Percentiles rank a stretch among this genome's conserved stretches.
These are phyloP conservation scores for Chaetothyriales sp. DNA, from an alignment of 2,329 filamentous ascomycete genomes.

Conservation along the genomic window DNA sequence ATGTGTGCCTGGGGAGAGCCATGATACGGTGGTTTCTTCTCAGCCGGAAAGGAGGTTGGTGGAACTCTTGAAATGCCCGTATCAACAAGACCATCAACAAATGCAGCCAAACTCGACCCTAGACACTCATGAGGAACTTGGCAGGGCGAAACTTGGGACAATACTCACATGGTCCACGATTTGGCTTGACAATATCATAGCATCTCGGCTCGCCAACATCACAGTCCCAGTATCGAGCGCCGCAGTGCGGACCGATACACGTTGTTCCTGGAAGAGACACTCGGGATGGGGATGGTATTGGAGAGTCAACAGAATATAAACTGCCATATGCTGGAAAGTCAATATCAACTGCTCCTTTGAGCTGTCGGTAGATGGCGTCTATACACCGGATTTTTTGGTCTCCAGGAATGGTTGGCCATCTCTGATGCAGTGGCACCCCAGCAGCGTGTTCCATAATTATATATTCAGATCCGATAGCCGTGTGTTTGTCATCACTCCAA, in stretches of 20 bases:
- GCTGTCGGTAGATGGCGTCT: conserved; percentile 11
- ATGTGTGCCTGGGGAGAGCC: not conserved
- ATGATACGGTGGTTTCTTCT: not conserved
- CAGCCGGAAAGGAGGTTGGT: not conserved
- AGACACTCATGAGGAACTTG: not conserved
- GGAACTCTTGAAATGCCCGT: not conserved
- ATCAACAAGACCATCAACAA: not conserved
- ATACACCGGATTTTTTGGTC: conserved; percentile 18
- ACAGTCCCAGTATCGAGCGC: not conserved
- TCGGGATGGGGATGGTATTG: not conserved
- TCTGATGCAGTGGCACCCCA: conserved; percentile 22
- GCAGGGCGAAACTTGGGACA: not conserved
- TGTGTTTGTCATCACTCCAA: conserved; percentile 26
- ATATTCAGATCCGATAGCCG: conserved; percentile 24
- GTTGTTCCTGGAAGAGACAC: not conserved
- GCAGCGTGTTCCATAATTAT: conserved; percentile 27
- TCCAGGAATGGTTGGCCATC: conserved; percentile 21
- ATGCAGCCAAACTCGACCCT: not conserved
- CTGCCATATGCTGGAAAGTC: conserved; percentile 13
- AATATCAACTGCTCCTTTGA: conserved; percentile 7
- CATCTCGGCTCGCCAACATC: not conserved
- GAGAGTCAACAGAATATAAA: conserved; percentile 6
- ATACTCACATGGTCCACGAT: not conserved
- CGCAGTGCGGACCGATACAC: not conserved
- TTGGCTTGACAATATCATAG: not conserved